Evolutionary conservation across 352 stramenopile species (phyloP).

Genomic region (Stramenopiles sp.): DNA sequence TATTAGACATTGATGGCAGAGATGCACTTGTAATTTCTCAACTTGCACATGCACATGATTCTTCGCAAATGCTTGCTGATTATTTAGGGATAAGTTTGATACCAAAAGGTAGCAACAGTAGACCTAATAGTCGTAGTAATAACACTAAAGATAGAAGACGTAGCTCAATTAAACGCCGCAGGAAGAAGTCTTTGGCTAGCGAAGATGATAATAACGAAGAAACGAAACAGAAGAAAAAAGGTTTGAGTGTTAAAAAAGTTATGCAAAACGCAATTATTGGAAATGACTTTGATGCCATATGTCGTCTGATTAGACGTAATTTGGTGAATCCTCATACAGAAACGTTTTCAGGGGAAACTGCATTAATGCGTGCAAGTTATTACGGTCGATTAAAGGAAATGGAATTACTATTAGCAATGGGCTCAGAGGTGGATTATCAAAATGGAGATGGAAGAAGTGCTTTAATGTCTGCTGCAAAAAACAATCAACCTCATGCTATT

Average conservation of each 20-base stretch:
- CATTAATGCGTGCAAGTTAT: neutral
- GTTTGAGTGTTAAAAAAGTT: neutral
- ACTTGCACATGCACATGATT: neutral
- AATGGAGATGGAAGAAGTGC: neutral
- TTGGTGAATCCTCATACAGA: neutral
- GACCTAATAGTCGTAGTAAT: neutral
- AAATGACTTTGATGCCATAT: neutral
- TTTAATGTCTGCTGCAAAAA: neutral
- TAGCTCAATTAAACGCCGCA: neutral
- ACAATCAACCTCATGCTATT: neutral
- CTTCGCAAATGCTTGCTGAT: neutral
- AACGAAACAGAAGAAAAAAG: neutral
- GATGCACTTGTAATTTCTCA: neutral
- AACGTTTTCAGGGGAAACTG: neutral
- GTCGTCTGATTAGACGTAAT: neutral
- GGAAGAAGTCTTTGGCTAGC: neutral
- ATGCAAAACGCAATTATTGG: neutral
- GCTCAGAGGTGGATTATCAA: neutral
- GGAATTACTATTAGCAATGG: neutral
- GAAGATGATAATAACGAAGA: neutral
- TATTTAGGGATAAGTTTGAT: no score
- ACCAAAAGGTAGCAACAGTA: no score
- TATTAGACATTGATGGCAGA: neutral
- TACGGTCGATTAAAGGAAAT: neutral
- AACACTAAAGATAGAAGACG: no score